Base-by-base conservation (phyloP, 805 yeast species). In the Henningerozyma blattae region DNA sequence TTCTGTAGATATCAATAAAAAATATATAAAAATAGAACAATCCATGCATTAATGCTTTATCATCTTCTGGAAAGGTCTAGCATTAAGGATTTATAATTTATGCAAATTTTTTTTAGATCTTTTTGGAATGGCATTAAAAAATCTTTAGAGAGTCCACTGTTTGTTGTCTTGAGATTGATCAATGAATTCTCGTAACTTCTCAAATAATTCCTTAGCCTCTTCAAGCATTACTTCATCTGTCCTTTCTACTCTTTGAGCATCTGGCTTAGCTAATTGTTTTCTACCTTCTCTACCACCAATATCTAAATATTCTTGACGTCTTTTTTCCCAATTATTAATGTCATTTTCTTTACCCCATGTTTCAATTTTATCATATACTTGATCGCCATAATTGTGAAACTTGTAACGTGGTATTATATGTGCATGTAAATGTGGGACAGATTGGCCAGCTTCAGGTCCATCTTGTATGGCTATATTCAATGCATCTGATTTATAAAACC, bases 361-460 rank as follows among this genome's bases (percentile, higher is more conserved):
- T 34, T 84, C 86, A 33, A 91, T 52, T 44, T 65, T 57, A n/a
- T 61, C 61, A 53, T 91, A 85, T 20, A 91, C 68, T 27, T 72
- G 76, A 52, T 84, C 95, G 1, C 85, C 85, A 31, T 73, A 57
- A 38, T 75, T 78, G 30, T 65, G 54, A 10, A 54, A 42, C 33
- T 62, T 65, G 52, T 68, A 75, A 27, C 99, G 67, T 5, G 99
- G 99, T 15, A 91, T 86, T 15, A 91, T 60, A 54, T 91, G 99
- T 15, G 95, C 80, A 55, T 91, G 98, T 19, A 89, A 67, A 57
- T 91, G 98, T 4, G 96, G 94, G 2, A 91, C 77, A n/a, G 87
- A 73, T 53, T 91, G 98, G 3, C 98, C 98, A 1, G 96, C 89
- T 32, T 85, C 85, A 0, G 86, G 82, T 0, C 98, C 98, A 53